These are phyloP conservation scores for Gamarada debralockiae DNA, from an alignment of 495 filamentous ascomycete species.

Conservation along the genomic window DNA sequence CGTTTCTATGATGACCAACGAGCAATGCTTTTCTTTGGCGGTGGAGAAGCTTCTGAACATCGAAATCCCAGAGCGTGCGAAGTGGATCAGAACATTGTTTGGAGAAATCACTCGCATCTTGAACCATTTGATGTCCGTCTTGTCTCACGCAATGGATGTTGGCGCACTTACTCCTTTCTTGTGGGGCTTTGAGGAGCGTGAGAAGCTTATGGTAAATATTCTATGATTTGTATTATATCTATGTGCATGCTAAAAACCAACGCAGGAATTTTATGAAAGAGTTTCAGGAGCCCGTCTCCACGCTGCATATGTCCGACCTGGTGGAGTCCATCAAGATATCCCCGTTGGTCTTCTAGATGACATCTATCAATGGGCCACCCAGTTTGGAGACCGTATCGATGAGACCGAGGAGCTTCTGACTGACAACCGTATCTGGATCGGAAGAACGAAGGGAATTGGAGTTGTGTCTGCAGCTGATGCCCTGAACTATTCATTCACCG, in stretches of 20 bases:
- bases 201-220: slow-evolving; percentile 90
- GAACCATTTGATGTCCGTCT: slow-evolving; percentile 97
- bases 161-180: slow-evolving; percentile 97
- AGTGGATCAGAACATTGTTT: slow-evolving; percentile 96
- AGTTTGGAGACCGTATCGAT: slow-evolving; percentile 98
- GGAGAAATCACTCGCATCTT: slow-evolving; percentile 92
- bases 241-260: slow-evolving; percentile 25
- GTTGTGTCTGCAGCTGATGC: slow-evolving; percentile 90
- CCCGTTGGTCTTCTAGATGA: slow-evolving; percentile 95
- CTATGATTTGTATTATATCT: slow-evolving; percentile 2
- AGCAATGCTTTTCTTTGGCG: slow-evolving; percentile 92
- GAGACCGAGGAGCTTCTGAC: slow-evolving; percentile 98
- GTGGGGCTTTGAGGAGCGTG: slow-evolving; percentile 99
- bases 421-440: slow-evolving; percentile 99
- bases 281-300: slow-evolving; percentile 98
- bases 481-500: slow-evolving; percentile 91
- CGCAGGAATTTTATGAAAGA: slow-evolving; percentile 98
- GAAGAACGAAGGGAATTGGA: slow-evolving; percentile 85
- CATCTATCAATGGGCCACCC: slow-evolving; percentile 99
- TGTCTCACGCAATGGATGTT: slow-evolving; percentile 99
- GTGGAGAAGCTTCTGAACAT: slow-evolving; percentile 98
- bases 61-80: slow-evolving; percentile 92
- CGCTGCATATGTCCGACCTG: slow-evolving; percentile 95
- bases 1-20: slow-evolving; percentile 99
- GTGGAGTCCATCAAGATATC: slow-evolving; percentile 93